Evolutionary conservation across 805 yeast genomes (phyloP), one percentile per base, ranked within the genome.

Genomic region (Cyberlindnera lachancei): DNA sequence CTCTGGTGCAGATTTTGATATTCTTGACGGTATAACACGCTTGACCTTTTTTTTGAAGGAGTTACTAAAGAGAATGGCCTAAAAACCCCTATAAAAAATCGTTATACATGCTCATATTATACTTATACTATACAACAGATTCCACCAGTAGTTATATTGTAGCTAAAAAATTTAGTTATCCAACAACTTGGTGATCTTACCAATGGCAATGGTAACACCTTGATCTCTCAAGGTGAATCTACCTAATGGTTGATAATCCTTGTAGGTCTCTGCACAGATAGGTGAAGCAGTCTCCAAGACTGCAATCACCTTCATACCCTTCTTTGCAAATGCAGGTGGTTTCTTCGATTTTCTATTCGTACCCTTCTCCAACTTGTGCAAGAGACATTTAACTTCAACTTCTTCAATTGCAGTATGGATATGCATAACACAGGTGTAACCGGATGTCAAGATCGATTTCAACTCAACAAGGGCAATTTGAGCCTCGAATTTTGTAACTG

Each of bases 141-240:
- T n/a, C n/a, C n/a, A n/a, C n/a, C n/a, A n/a, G n/a, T n/a, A n/a
- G n/a, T n/a, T n/a, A n/a, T n/a, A n/a, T n/a, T n/a, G n/a, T n/a
- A n/a, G n/a, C n/a, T n/a, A n/a, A n/a, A n/a, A n/a, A n/a, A n/a
- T n/a, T n/a, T n/a, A n/a, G n/a, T n/a, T n/a, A 40, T 72, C 79
- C 59, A 87, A 66, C 44, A 92, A 66, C 66, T 90, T 90, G 38
- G 95, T 84, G 52, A 92, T 86, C 64, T 90, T 88, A 64, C 99
- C 99, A 61, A 92, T 92, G 45, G 98, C 99, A 63, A 92, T 88
- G 33, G 98, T 92, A 42, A 78, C 78, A 57, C 97, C 98, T 67
- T 92, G 97, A 64, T 92, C 98, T 73, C 99, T 87, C 59, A 92
- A 73, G 18, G 98, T 92, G 62, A 92, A 92, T 64, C 99, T 79